These are phyloP conservation scores for Cymbomonas tetramitiformis DNA, from an alignment of 139 green algal species.

Conservation along the genomic window DNA sequence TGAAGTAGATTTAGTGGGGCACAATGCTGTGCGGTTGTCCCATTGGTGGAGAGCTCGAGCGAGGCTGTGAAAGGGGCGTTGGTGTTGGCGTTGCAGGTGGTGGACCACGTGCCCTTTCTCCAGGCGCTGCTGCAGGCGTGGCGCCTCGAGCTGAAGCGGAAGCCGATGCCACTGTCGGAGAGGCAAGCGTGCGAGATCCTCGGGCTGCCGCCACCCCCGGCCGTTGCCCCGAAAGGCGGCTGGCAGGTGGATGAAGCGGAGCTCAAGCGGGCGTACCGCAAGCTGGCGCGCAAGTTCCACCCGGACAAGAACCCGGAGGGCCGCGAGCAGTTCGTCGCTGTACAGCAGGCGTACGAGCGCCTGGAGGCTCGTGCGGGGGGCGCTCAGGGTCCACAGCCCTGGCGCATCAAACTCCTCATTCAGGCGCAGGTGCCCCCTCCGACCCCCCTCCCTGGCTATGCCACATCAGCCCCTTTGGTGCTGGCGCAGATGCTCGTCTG, in stretches of 20 bases:
- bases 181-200: conserved; percentile 21
- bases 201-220: conserved; percentile 1
- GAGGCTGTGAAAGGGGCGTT: too few relatives aligned
- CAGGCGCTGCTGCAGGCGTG: conserved; percentile 73
- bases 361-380: background rate
- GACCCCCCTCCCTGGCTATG: too few relatives aligned
- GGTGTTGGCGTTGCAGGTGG: too few relatives aligned
- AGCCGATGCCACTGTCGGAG: conserved; percentile 17
- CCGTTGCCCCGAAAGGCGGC: background rate
- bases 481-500: too few relatives aligned
- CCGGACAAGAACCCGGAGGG: conserved; percentile 86
- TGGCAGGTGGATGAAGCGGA: conserved; percentile 38
- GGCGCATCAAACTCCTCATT: conserved; percentile 64
- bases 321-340: conserved; percentile 54
- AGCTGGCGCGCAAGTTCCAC: conserved; percentile 47
- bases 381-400: conserved; percentile 47
- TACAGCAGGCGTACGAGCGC: conserved; percentile 80
- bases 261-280: conserved; percentile 74
- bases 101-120: conserved; percentile 70
- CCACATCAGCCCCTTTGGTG: too few relatives aligned
- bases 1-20: too few relatives aligned
- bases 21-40: too few relatives aligned
- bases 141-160: conserved; percentile 44
- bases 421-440: too few relatives aligned
- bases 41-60: too few relatives aligned